Conservation (phyloP, 148 eudicot species). For the Selenicereus undatus region DNA sequence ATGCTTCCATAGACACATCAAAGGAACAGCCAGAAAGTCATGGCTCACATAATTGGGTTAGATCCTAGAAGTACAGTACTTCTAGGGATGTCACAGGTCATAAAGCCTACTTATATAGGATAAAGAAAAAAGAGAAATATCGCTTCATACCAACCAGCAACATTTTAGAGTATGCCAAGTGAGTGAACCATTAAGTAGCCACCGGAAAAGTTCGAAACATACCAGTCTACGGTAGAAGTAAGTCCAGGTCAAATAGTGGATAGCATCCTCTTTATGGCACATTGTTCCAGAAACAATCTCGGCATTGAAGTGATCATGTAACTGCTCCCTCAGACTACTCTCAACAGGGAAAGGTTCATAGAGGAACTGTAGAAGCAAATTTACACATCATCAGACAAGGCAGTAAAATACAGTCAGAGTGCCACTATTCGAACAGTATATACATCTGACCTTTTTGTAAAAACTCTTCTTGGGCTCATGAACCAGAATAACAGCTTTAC, state of each 20-base stretch:
- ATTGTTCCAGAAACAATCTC: slow-evolving; percentile 95
- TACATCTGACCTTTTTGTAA: slow-evolving; percentile 68
- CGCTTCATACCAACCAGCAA: background rate
- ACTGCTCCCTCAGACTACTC: slow-evolving; percentile 91
- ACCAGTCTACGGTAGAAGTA: slow-evolving; percentile 92
- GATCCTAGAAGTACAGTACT: too few species aligned
- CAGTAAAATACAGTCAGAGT: slow-evolving; percentile 4
- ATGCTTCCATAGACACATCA: too few species aligned
- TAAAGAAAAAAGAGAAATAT: too few species aligned
- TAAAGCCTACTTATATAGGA: too few species aligned
- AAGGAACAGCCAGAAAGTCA: too few species aligned
- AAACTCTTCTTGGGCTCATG: slow-evolving; percentile 98
- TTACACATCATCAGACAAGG: background rate
- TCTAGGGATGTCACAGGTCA: too few species aligned
- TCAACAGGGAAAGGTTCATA: slow-evolving; percentile 99
- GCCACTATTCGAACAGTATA: background rate
- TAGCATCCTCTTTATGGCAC: slow-evolving; percentile 84
- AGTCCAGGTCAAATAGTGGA: slow-evolving; percentile 96
- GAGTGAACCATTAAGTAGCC: background rate
- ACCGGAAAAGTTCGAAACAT: slow-evolving; percentile 11
- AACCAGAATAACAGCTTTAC: slow-evolving; percentile 97
- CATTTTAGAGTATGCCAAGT: background rate
- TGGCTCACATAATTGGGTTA: too few species aligned
- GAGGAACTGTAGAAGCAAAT: slow-evolving; percentile 59
- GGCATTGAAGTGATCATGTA: slow-evolving; percentile 94